phyloP scores from a whole-genome alignment of 169 alveolate species.

The Theileria parva region DNA sequence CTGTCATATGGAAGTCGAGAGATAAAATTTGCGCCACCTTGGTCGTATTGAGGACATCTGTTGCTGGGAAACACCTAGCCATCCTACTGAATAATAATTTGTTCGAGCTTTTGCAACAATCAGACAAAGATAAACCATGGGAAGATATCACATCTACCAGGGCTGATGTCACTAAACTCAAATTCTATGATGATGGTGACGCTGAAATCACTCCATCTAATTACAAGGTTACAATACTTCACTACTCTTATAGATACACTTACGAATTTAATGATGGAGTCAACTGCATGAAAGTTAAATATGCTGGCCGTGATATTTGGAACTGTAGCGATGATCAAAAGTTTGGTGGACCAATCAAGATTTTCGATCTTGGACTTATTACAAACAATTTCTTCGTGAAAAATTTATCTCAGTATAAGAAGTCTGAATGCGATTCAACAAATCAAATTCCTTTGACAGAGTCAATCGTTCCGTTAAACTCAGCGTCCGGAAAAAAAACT shows the following conservation, averaged over 20 bases:
- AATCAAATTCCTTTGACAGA: not conserved
- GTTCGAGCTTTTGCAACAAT: not conserved
- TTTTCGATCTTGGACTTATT: not conserved
- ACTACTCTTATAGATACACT: not conserved
- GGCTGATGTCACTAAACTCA: not conserved
- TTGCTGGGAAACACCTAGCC: not conserved
- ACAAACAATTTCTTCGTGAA: not conserved
- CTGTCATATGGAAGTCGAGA: not conserved
- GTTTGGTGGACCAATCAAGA: not conserved
- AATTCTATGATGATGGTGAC: not conserved
- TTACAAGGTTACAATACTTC: not conserved
- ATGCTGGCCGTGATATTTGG: not conserved
- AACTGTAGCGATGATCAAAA: no score
- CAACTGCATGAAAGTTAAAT: not conserved
- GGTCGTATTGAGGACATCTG: not conserved
- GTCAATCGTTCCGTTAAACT: not conserved
- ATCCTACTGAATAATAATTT: no score
- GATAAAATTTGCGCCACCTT: not conserved
- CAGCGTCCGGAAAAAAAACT: not conserved
- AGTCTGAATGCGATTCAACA: not conserved
- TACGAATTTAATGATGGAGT: not conserved
- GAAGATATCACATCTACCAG: not conserved
- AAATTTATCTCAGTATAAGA: no score
- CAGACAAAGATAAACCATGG: not conserved
- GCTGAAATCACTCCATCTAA: not conserved